Percentiles rank a stretch among this genome's conserved stretches.
phyloP scores from a whole-genome alignment of 169 alveolate genomes.

The Plasmodium malariae region DNA sequence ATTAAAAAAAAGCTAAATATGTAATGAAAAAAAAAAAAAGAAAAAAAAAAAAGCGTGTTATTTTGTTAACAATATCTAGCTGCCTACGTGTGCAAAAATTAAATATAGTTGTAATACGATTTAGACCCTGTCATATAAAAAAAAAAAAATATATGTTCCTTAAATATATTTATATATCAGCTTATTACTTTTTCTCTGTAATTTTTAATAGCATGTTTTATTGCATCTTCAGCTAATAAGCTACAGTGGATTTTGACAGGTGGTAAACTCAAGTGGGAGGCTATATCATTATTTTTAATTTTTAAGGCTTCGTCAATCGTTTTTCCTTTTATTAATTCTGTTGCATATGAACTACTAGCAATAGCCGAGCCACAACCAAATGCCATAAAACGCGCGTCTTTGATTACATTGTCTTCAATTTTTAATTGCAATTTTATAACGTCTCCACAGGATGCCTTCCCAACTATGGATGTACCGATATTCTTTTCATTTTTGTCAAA shows the following conservation, averaged over 20 bases:
- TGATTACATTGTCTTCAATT: constrained; percentile 94
- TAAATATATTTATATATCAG: constrained; percentile 75
- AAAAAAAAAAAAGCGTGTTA: neutral
- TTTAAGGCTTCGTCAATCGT: constrained; percentile 95
- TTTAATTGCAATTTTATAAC: constrained; percentile 97
- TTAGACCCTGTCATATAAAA: neutral
- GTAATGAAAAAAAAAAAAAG: no score
- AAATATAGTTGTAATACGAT: neutral
- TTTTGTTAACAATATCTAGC: neutral
- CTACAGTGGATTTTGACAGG: constrained; percentile 99
- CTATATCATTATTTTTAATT: constrained; percentile 94
- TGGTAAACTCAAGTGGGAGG: constrained; percentile 95
- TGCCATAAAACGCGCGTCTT: constrained; percentile 97
- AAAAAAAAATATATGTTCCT: neutral
- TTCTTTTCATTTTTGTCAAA: constrained; percentile 86
- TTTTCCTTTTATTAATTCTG: constrained; percentile 97
- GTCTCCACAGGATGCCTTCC: constrained; percentile 99
- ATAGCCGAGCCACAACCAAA: constrained; percentile 99
- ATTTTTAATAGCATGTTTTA: constrained; percentile 95
- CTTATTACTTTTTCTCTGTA: constrained; percentile 83
- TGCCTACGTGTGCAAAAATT: neutral
- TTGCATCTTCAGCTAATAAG: constrained; percentile 99
- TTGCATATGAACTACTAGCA: constrained; percentile 98
- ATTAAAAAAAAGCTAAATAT: no score
- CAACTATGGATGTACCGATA: constrained; percentile 98